Percentiles rank a stretch among this genome's conserved stretches.
Conservation (phyloP, 2,329 filamentous ascomycete species). For the Colletotrichum lentis region DNA sequence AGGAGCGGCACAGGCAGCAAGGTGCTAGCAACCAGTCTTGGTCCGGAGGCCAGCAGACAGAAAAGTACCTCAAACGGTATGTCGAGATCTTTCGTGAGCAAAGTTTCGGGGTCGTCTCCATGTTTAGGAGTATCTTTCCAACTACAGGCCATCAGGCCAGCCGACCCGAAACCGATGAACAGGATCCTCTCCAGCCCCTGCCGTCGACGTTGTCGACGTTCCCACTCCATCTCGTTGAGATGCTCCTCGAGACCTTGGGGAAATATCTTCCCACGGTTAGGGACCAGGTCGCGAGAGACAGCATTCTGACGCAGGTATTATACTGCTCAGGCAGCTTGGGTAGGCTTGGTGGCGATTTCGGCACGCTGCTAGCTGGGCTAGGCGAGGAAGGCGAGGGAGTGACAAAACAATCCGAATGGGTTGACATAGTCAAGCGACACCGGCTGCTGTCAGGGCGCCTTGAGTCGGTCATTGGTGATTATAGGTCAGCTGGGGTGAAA, state of each 20-base stretch:
- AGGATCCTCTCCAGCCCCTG: constrained; percentile 63
- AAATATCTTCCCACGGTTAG: constrained; percentile 82
- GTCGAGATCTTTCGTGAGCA: constrained; percentile 98
- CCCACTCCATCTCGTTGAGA: constrained; percentile 80
- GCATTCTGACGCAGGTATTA: constrained; percentile 87
- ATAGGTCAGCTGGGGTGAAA: constrained; percentile 45
- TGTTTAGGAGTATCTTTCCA: constrained; percentile 91
- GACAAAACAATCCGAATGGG: constrained; percentile 70
- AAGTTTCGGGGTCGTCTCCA: constrained; percentile 92
- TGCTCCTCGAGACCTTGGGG: constrained; percentile 79
- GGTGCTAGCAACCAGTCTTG: constrained; percentile 55
- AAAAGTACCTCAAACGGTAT: constrained; percentile 92
- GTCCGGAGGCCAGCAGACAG: constrained; percentile 87
- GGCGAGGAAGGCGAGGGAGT: constrained; percentile 38
- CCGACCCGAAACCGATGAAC: constrained; percentile 29
- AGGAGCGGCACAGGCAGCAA: constrained; percentile 69
- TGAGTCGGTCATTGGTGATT: constrained; percentile 71
- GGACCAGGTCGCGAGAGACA: constrained; percentile 83
- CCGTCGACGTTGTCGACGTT: constrained; percentile 85
- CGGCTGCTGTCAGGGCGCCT: constrained; percentile 81
- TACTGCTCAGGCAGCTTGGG: constrained; percentile 94
- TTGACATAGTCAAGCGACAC: constrained; percentile 88
- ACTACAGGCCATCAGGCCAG: constrained; percentile 50
- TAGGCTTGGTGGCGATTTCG: constrained; percentile 89
- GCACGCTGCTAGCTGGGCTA: constrained; percentile 79